phyloP scores from a whole-genome alignment of 73 alveolate species.

The Paramecium caudatum region DNA sequence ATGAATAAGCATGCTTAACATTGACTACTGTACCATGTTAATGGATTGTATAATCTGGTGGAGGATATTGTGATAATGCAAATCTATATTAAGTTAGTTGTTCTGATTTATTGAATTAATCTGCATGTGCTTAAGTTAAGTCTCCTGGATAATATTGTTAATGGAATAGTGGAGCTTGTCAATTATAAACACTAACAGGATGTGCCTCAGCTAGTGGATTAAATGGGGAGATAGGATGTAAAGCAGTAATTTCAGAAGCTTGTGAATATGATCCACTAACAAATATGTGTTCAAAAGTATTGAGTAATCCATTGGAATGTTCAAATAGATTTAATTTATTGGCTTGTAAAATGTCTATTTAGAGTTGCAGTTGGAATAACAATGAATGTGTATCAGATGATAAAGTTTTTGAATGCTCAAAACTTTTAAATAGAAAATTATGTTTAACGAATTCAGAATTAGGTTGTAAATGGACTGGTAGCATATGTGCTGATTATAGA shows the following conservation, averaged over 20 bases:
- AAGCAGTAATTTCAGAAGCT: neutral
- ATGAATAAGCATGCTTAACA: neutral
- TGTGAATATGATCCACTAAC: neutral
- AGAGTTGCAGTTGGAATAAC: neutral
- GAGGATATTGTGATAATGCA: constrained; percentile 31
- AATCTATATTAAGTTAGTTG: neutral
- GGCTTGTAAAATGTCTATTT: neutral
- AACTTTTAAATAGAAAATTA: neutral
- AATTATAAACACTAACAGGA: neutral
- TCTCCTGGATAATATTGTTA: neutral
- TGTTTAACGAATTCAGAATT: neutral
- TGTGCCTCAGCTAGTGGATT: neutral
- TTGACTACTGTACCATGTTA: neutral
- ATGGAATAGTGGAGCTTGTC: neutral
- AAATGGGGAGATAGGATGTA: neutral
- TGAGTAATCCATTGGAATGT: neutral
- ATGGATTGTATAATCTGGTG: neutral
- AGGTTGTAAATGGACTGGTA: neutral
- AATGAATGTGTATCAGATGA: neutral
- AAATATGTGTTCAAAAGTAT: neutral
- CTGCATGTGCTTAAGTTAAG: neutral
- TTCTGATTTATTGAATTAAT: neutral
- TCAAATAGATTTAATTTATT: neutral
- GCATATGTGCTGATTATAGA: neutral
- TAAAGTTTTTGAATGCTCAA: neutral